These are phyloP conservation scores for Pseudisothecium myosuroides DNA, from an alignment of 225 moss, liverwort and hornwort species.

Conservation along the genomic window DNA sequence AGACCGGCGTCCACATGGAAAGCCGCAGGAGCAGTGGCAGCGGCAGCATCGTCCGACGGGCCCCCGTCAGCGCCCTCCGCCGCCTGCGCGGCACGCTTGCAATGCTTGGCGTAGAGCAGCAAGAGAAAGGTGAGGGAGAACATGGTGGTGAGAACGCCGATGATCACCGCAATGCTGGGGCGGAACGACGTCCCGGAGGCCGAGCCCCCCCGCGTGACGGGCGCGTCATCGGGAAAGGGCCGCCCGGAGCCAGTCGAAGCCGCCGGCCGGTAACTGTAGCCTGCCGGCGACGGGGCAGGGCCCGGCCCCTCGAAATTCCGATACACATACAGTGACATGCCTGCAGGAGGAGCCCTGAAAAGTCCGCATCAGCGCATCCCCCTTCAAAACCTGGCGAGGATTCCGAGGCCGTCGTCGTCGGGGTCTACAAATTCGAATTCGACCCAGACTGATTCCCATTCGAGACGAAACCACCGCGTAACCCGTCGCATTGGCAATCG, in stretches of 20 bases:
- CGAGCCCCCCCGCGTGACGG: background rate
- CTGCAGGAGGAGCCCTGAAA: background rate
- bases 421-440: background rate
- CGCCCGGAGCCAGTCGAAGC: constrained; percentile 3
- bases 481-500: background rate
- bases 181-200: constrained; percentile 35
- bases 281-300: constrained; percentile 9
- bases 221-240: constrained; percentile 6
- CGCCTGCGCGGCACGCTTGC: constrained; percentile 48
- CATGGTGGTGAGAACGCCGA: constrained; percentile 91
- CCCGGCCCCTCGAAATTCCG: background rate
- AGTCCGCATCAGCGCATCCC: background rate
- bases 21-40: constrained; percentile 15
- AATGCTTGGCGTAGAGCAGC: constrained; percentile 87
- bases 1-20: constrained; percentile 55
- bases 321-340: constrained; percentile 14
- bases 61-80: background rate
- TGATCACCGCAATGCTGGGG: constrained; percentile 90
- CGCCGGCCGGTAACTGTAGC: background rate
- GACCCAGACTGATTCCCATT: background rate
- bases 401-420: background rate
- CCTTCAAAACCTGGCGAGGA: background rate
- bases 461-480: background rate
- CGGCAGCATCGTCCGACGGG: constrained; percentile 23
- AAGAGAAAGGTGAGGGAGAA: constrained; percentile 84